Evolutionary conservation across 192 early-diverging fungal genomes (phyloP).

Genomic region (Coemansia sp.): DNA sequence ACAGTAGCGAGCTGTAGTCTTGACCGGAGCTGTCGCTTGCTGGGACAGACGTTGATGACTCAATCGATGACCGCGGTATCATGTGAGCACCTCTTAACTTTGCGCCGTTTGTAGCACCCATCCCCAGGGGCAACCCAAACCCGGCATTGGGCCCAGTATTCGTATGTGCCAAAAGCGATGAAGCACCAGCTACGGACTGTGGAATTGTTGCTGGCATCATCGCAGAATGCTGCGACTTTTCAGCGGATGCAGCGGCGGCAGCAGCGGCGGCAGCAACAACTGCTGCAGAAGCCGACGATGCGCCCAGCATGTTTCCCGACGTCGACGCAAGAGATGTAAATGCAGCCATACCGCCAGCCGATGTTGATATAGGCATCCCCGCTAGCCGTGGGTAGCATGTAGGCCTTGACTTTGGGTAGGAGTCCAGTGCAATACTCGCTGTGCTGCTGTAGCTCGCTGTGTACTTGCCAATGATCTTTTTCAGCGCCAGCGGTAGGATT

Average conservation of each 20-base stretch:
- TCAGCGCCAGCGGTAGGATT: constrained; percentile 64
- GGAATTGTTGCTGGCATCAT: neutral
- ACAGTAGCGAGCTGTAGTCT: constrained; percentile 12
- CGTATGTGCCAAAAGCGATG: neutral
- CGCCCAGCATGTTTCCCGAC: constrained; percentile 10
- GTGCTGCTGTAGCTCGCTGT: constrained; percentile 53
- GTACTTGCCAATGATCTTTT: constrained; percentile 80
- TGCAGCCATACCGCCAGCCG: constrained; percentile 29
- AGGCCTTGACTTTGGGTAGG: constrained; percentile 17
- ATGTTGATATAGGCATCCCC: constrained; percentile 20
- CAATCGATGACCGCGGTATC: neutral
- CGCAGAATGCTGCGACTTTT: neutral
- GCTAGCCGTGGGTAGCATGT: constrained; percentile 25
- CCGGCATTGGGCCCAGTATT: neutral
- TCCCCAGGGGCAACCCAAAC: neutral
- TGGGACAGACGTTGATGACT: constrained; percentile 9
- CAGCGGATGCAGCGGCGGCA: neutral
- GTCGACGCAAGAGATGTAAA: constrained; percentile 20
- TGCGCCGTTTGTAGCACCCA: neutral
- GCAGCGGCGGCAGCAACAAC: constrained; percentile 25
- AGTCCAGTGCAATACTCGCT: constrained; percentile 24
- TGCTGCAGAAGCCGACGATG: constrained; percentile 25
- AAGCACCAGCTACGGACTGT: too few relatives aligned
- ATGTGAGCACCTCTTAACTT: neutral
- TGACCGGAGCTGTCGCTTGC: constrained; percentile 6